These are phyloP conservation scores for Limonium bicolor DNA, from an alignment of 148 eudicot genomes.

Conservation along the genomic window DNA sequence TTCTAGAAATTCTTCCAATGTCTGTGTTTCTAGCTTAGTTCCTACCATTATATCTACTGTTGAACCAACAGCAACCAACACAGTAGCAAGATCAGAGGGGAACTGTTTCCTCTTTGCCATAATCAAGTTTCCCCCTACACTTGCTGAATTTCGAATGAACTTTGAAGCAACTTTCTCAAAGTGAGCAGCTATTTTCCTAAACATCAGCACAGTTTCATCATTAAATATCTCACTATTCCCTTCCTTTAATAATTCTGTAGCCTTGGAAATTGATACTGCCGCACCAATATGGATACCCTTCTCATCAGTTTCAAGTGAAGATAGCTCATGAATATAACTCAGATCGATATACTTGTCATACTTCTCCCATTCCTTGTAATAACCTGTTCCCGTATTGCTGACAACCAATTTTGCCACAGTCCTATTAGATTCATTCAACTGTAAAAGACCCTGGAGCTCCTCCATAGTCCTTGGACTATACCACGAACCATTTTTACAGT, in stretches of 20 bases:
- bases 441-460: constrained; percentile 44
- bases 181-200: constrained; percentile 50
- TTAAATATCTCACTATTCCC: constrained; percentile 3
- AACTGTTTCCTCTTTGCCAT: constrained; percentile 77
- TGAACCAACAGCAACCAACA: constrained; percentile 57
- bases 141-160: constrained; percentile 64
- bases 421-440: neutral
- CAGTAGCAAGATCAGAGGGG: constrained; percentile 81
- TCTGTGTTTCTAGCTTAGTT: constrained; percentile 23
- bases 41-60: constrained; percentile 32
- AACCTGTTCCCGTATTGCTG: constrained; percentile 76
- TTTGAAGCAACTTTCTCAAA: constrained; percentile 71
- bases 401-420: constrained; percentile 32
- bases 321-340: constrained; percentile 67
- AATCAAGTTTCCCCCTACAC: constrained; percentile 80
- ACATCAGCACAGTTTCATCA: constrained; percentile 14
- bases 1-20: constrained; percentile 55
- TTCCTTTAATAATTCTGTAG: constrained; percentile 36
- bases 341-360: constrained; percentile 58
- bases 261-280: constrained; percentile 63
- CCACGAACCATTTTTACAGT: constrained; percentile 49
- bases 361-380: constrained; percentile 50
- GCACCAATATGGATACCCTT: constrained; percentile 59
- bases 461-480: constrained; percentile 37
- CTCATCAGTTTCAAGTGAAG: constrained; percentile 27